Conservation (phyloP, 1,139 yeast genomes). For the Scheffersomyces illinoinensis region DNA sequence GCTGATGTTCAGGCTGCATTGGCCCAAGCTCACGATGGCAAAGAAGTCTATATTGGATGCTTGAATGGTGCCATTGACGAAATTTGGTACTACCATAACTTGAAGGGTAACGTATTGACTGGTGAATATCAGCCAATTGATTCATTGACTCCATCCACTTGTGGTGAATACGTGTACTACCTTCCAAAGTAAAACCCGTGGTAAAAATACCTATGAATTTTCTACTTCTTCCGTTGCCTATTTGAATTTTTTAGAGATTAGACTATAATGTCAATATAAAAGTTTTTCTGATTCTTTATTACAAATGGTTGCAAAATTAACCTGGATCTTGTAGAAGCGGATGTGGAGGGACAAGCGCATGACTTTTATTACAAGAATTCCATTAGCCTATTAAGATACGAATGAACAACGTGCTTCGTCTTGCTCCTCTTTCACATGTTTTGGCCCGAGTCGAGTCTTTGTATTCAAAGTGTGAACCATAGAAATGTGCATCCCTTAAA, state of each 20-base stretch:
- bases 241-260: neutral
- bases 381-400: neutral
- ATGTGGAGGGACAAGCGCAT: neutral
- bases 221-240: neutral
- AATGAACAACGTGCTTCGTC: neutral
- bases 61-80: conserved; percentile 33
- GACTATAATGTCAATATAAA: neutral
- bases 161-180: conserved; percentile 35
- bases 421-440: no score
- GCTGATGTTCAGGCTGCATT: conserved; percentile 35
- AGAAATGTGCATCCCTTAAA: no score
- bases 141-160: conserved; percentile 21
- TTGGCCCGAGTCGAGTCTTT: no score
- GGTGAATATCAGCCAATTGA: conserved; percentile 36
- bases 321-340: neutral
- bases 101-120: conserved; percentile 37
- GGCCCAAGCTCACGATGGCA: conserved; percentile 26
- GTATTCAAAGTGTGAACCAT: no score
- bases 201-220: neutral
- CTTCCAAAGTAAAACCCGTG: conserved; percentile 24
- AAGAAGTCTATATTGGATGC: conserved; percentile 39
- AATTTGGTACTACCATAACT: conserved; percentile 40
- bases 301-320: neutral
- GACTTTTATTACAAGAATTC: neutral
- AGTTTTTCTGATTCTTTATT: neutral